Evolutionary conservation across 352 stramenopile species (phyloP).

Genomic region (Phytophthora tentaculata): DNA sequence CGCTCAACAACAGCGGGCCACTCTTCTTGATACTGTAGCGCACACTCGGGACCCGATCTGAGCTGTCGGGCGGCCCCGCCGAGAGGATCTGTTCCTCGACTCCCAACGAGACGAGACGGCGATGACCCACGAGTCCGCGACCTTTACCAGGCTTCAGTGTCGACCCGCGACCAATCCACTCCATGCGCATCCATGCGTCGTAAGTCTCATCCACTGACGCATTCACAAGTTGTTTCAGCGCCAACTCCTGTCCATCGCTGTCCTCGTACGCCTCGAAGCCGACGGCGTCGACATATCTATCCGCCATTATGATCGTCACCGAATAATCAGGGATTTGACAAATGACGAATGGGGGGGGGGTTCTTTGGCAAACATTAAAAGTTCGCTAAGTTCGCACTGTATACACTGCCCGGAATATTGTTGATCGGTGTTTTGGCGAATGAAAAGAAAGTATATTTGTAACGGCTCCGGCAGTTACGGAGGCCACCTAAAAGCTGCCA

Average conservation of each 20-base stretch:
- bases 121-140: slow-evolving; percentile 51
- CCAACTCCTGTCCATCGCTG: slow-evolving; percentile 57
- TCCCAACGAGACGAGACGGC: slow-evolving; percentile 45
- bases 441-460: slow-evolving; percentile 21
- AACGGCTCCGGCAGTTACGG: not conserved
- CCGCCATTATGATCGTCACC: slow-evolving; percentile 14
- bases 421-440: slow-evolving; percentile 18
- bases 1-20: slow-evolving; percentile 47
- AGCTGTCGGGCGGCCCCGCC: slow-evolving; percentile 43
- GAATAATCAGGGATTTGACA: too few relatives aligned
- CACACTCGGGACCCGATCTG: slow-evolving; percentile 50
- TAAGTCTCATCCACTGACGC: slow-evolving; percentile 41
- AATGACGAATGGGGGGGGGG: too few relatives aligned
- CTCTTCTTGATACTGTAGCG: slow-evolving; percentile 58
- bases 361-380: too few relatives aligned
- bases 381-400: too few relatives aligned
- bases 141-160: slow-evolving; percentile 45
- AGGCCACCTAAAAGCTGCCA: not conserved
- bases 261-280: slow-evolving; percentile 54
- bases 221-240: slow-evolving; percentile 49
- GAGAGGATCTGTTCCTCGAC: slow-evolving; percentile 67
- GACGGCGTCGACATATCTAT: slow-evolving; percentile 48
- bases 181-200: slow-evolving; percentile 57
- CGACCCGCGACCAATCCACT: slow-evolving; percentile 43
- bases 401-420: too few relatives aligned